Conservation (phyloP, 2,329 filamentous ascomycete genomes). For the Paecilomyces fulvus region DNA sequence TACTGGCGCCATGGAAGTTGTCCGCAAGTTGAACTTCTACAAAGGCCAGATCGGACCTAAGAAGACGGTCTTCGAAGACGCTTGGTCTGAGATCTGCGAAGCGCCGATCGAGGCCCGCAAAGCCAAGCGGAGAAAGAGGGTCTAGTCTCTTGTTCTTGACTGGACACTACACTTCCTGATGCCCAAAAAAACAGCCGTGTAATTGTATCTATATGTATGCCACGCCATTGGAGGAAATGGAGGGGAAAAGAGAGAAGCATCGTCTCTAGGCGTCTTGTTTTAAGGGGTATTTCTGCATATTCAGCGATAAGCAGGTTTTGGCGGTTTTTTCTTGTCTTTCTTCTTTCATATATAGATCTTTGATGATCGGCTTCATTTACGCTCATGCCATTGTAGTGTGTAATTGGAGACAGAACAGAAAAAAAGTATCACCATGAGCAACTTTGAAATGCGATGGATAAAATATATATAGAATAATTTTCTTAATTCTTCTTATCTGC, state of each 20-base stretch:
- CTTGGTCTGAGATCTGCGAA: slow-evolving; percentile 28
- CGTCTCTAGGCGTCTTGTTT: neutral
- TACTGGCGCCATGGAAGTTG: slow-evolving; percentile 85
- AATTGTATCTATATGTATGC: neutral
- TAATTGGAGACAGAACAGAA: neutral
- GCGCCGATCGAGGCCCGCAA: slow-evolving; percentile 7
- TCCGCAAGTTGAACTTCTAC: slow-evolving; percentile 63
- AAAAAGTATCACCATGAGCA: neutral
- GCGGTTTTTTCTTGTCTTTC: neutral
- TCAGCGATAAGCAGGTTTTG: neutral
- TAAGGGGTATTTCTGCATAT: neutral
- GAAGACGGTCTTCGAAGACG: slow-evolving; percentile 60
- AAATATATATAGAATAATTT: no score
- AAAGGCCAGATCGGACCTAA: slow-evolving; percentile 50
- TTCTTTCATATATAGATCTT: neutral
- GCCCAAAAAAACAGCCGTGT: neutral
- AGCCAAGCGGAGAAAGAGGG: slow-evolving; percentile 1
- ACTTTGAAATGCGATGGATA: neutral
- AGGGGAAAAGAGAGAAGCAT: neutral
- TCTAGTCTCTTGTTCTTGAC: neutral
- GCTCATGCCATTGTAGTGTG: neutral
- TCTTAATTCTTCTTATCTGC: no score
- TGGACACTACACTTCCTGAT: neutral
- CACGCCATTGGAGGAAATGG: neutral
- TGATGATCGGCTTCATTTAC: neutral